Evolutionary conservation across 2,329 filamentous ascomycete species (phyloP).

Genomic region (Aschersonia sp.): DNA sequence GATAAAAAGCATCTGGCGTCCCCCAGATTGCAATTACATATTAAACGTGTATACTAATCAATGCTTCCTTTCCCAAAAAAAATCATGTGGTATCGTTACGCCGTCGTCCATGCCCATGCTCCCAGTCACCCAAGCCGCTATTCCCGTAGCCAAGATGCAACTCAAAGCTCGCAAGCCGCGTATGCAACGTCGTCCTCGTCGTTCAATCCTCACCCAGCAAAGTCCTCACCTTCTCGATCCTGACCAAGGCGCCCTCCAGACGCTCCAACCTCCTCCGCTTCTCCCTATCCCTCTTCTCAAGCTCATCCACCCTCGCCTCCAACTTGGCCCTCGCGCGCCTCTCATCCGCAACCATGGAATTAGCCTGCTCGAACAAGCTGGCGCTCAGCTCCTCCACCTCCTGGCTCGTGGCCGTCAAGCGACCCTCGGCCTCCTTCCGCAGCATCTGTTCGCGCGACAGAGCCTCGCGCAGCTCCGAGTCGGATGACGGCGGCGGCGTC

Average conservation of each 20-base stretch:
- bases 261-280: constrained; percentile 55
- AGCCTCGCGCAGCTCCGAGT: constrained; percentile 42
- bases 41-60: no score
- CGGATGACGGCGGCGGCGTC: constrained; percentile 7
- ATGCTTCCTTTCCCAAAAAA: neutral
- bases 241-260: constrained; percentile 54
- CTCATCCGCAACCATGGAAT: constrained; percentile 76
- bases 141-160: neutral
- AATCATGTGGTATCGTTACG: neutral
- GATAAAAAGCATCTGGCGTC: no score
- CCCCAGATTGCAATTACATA: no score
- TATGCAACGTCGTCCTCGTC: no score
- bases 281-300: constrained; percentile 57
- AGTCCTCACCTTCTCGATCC: constrained; percentile 56
- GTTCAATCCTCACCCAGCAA: constrained; percentile 30
- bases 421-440: constrained; percentile 54
- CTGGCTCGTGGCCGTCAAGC: constrained; percentile 48
- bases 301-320: constrained; percentile 52
- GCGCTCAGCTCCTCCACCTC: constrained; percentile 71
- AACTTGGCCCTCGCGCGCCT: constrained; percentile 55
- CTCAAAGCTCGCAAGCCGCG: neutral
- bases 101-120: no score
- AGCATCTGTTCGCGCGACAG: constrained; percentile 53
- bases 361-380: constrained; percentile 67
- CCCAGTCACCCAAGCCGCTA: no score